These are phyloP conservation scores for Penicillium sp. DNA, from an alignment of 2,329 filamentous ascomycete genomes.

Conservation along the genomic window DNA sequence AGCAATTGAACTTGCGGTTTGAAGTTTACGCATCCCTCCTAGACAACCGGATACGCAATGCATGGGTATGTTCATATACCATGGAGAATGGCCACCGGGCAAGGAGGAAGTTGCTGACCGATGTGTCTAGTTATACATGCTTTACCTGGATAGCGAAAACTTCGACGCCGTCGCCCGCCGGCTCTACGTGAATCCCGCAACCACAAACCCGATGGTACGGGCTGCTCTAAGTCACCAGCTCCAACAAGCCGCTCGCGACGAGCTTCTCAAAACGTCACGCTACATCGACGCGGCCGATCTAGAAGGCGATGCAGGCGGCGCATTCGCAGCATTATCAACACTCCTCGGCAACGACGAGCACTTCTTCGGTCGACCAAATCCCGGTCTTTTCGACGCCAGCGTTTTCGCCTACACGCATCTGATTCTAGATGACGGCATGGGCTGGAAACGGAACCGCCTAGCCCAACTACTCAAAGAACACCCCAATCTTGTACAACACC, in stretches of 20 bases:
- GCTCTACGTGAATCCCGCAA: slow-evolving; percentile 67
- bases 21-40: slow-evolving; percentile 77
- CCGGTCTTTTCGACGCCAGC: slow-evolving; percentile 78
- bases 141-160: slow-evolving; percentile 73
- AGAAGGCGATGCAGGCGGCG: slow-evolving; percentile 58
- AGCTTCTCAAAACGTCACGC: slow-evolving; percentile 62
- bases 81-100: background rate
- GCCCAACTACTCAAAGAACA: slow-evolving; percentile 54
- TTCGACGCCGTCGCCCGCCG: slow-evolving; percentile 59
- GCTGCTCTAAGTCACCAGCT: slow-evolving; percentile 63
- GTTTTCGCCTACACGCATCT: slow-evolving; percentile 88
- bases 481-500: slow-evolving; percentile 63
- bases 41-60: slow-evolving; percentile 72
- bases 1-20: slow-evolving; percentile 55
- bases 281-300: slow-evolving; percentile 56
- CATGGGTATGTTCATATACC: slow-evolving; percentile 61
- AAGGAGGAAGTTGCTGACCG: background rate
- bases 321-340: slow-evolving; percentile 59
- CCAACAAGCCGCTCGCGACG: slow-evolving; percentile 66
- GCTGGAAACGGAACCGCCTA: slow-evolving; percentile 63
- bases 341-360: slow-evolving; percentile 57
- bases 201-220: slow-evolving; percentile 60
- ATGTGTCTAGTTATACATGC: slow-evolving; percentile 61
- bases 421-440: slow-evolving; percentile 61
- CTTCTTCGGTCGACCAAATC: slow-evolving; percentile 57